Percentiles rank a stretch among this genome's conserved stretches.
These are phyloP conservation scores for Lipomyces spencermartinsiae DNA, from an alignment of 805 yeast species.

Conservation along the genomic window DNA sequence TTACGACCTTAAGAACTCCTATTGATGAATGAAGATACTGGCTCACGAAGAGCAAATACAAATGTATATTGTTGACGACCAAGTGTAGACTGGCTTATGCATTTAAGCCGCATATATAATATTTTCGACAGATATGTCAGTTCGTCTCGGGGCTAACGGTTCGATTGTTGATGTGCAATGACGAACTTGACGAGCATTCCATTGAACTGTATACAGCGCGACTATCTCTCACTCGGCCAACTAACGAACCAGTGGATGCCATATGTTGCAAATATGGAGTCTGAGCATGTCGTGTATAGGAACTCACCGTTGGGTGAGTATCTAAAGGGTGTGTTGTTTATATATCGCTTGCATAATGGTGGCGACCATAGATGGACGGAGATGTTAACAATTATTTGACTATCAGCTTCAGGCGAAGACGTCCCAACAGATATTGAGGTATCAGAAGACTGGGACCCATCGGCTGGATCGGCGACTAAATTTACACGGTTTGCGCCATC, in stretches of 20 bases:
- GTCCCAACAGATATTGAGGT: constrained; percentile 13
- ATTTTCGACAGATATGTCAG: not conserved
- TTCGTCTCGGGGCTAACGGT: not conserved
- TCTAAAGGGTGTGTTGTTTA: constrained; percentile 20
- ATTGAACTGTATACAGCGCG: not conserved
- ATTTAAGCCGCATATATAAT: too few species aligned
- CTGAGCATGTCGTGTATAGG: constrained; percentile 28
- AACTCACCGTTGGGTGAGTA: constrained; percentile 35
- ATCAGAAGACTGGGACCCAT: constrained; percentile 15
- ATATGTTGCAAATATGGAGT: constrained; percentile 16
- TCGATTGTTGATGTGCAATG: not conserved
- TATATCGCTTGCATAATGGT: not conserved
- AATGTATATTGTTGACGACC: too few species aligned
- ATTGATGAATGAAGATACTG: too few species aligned
- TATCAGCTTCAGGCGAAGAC: constrained; percentile 24
- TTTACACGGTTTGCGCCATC: constrained; percentile 13
- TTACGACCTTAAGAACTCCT: too few species aligned
- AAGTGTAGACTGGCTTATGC: too few species aligned
- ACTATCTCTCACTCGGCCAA: not conserved
- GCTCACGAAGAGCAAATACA: too few species aligned
- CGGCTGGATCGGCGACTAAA: constrained; percentile 8
- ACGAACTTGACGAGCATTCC: not conserved
- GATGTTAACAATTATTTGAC: not conserved
- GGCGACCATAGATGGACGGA: not conserved
- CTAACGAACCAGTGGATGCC: not conserved